phyloP scores from a whole-genome alignment of 2,329 filamentous ascomycete genomes.

The Cryphonectria naterciae region DNA sequence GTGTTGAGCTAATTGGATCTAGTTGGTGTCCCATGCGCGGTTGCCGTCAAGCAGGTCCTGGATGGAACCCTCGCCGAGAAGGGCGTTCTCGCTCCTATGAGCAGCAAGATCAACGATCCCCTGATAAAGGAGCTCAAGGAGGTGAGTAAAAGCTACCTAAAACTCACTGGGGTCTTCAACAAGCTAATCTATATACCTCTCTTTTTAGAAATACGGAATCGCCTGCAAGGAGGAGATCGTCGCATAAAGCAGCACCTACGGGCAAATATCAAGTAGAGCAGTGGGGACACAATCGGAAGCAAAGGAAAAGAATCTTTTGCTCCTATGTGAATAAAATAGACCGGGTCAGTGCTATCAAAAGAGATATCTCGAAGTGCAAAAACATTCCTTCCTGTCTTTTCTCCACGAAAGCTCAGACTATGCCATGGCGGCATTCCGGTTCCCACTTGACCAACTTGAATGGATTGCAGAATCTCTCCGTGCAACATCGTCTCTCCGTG shows the following conservation, averaged over 20 bases:
- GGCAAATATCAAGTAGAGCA: not conserved
- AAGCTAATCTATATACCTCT: not conserved
- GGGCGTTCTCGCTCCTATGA: constrained; percentile 79
- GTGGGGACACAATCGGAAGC: not conserved
- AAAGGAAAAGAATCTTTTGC: not conserved
- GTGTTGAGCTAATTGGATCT: not conserved
- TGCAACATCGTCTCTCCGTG: not conserved
- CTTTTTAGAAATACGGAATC: constrained; percentile 4
- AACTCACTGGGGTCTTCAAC: too few relatives aligned
- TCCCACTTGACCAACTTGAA: not conserved
- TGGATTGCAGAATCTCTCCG: not conserved
- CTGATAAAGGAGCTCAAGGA: constrained; percentile 79
- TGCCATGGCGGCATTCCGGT: not conserved
- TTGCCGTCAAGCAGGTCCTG: constrained; percentile 78
- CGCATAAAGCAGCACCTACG: not conserved
- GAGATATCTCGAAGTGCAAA: not conserved
- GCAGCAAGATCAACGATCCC: constrained; percentile 69
- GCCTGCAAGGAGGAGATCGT: constrained; percentile 12
- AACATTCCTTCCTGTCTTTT: too few relatives aligned
- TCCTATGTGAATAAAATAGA: not conserved
- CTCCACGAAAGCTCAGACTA: too few relatives aligned
- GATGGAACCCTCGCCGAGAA: constrained; percentile 75
- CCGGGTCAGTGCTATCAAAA: not conserved
- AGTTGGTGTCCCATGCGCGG: constrained; percentile 47
- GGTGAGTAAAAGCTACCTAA: constrained; percentile 37